Percentiles rank a stretch among this genome's conserved stretches.
phyloP scores from a whole-genome alignment of 148 eudicot genomes.

The Salicornia ramosissima region DNA sequence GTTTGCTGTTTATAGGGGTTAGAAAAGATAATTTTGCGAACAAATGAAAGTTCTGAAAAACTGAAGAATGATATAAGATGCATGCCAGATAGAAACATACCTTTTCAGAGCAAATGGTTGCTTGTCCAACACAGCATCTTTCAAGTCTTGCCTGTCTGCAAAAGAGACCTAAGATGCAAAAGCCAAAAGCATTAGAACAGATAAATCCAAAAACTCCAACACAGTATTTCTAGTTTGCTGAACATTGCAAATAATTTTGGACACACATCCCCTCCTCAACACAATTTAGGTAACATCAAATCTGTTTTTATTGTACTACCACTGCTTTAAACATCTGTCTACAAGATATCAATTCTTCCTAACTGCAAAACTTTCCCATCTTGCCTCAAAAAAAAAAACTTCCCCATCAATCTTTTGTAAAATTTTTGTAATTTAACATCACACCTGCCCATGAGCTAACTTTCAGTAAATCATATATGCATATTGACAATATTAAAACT shows the following conservation, averaged over 20 bases:
- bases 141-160: conserved; percentile 46
- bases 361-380: neutral
- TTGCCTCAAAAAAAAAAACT: no score
- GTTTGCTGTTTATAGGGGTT: neutral
- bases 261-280: no score
- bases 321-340: conserved; percentile 4
- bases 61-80: neutral
- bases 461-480: neutral
- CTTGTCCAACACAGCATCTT: conserved; percentile 46
- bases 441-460: neutral
- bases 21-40: neutral
- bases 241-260: no score
- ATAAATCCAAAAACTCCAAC: neutral
- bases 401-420: neutral
- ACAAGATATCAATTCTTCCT: neutral
- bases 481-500: neutral
- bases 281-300: neutral
- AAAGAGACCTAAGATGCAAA: conserved; percentile 53
- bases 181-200: conserved; percentile 7
- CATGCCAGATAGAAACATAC: conserved; percentile 21
- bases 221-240: no score
- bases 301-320: neutral
- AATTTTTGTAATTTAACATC: neutral
- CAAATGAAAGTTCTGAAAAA: neutral
- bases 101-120: conserved; percentile 62